Conservation (phyloP, 306 rosid genomes). For the Adenanthera pavonina region DNA sequence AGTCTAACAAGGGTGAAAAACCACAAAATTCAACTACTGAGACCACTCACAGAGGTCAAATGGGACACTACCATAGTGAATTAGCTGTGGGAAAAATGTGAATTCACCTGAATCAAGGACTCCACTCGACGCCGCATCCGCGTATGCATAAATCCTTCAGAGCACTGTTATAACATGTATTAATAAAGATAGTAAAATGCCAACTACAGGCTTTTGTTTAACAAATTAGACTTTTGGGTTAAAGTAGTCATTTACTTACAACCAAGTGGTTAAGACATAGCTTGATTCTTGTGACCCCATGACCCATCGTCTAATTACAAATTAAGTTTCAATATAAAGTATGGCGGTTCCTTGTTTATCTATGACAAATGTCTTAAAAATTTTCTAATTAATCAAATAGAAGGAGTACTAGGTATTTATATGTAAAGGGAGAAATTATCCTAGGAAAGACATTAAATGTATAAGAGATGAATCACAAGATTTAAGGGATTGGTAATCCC, state of each 20-base stretch:
- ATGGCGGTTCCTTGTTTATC: not conserved
- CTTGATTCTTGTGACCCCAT: not conserved
- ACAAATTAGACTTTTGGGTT: not conserved
- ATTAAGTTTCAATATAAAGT: not conserved
- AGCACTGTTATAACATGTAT: conserved; percentile 65
- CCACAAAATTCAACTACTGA: not conserved
- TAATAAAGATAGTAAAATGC: not conserved
- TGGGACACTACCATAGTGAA: conserved; percentile 21
- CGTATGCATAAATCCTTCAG: conserved; percentile 98
- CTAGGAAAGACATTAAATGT: too few species aligned
- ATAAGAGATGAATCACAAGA: too few species aligned
- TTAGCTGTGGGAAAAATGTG: conserved; percentile 22
- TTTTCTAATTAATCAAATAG: not conserved
- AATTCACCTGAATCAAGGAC: conserved; percentile 81
- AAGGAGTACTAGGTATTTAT: not conserved
- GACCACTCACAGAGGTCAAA: conserved; percentile 28
- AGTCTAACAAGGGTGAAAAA: conserved; percentile 9
- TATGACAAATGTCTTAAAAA: not conserved
- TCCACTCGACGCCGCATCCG: conserved; percentile 99
- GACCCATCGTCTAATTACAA: not conserved
- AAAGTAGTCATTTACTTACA: not conserved
- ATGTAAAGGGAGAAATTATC: not conserved
- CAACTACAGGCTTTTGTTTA: not conserved
- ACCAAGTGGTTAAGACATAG: not conserved
- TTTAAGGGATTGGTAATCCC: too few species aligned